phyloP scores from a whole-genome alignment of 129 eudicot genomes.

The Deinandra increscens region DNA sequence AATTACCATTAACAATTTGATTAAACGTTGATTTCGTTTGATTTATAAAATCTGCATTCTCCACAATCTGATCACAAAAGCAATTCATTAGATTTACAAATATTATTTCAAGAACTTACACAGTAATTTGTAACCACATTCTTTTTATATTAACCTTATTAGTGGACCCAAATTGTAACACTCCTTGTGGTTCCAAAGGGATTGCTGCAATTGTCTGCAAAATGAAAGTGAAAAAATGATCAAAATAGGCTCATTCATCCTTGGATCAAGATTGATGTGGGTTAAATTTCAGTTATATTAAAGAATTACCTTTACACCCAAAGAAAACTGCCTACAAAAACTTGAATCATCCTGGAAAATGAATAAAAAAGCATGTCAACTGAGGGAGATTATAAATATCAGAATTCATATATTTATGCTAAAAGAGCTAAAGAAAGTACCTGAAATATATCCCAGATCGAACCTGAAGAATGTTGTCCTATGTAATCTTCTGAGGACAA shows the following conservation, averaged over 20 bases:
- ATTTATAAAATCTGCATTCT: constrained; percentile 54
- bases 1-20: constrained; percentile 30
- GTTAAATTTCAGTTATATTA: constrained; percentile 3
- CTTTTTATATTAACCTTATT: constrained; percentile 50
- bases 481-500: constrained; percentile 41
- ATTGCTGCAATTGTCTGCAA: constrained; percentile 80
- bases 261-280: constrained; percentile 9
- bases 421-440: constrained; percentile 26
- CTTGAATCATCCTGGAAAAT: constrained; percentile 59
- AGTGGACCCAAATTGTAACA: constrained; percentile 78
- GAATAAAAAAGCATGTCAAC: not conserved
- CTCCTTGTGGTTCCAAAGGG: constrained; percentile 65
- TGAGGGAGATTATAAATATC: not conserved
- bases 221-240: constrained; percentile 16
- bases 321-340: constrained; percentile 52
- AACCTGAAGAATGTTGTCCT: constrained; percentile 39
- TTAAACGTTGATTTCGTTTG: constrained; percentile 50
- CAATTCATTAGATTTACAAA: constrained; percentile 20
- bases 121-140: not conserved
- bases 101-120: not conserved
- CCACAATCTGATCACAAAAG: constrained; percentile 49
- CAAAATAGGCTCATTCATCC: not conserved
- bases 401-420: not conserved
- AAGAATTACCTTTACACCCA: constrained; percentile 73
- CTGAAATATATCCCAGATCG: constrained; percentile 48